Base-by-base conservation (phyloP, 2,329 filamentous ascomycete species). In the Erysiphe pulchra region DNA sequence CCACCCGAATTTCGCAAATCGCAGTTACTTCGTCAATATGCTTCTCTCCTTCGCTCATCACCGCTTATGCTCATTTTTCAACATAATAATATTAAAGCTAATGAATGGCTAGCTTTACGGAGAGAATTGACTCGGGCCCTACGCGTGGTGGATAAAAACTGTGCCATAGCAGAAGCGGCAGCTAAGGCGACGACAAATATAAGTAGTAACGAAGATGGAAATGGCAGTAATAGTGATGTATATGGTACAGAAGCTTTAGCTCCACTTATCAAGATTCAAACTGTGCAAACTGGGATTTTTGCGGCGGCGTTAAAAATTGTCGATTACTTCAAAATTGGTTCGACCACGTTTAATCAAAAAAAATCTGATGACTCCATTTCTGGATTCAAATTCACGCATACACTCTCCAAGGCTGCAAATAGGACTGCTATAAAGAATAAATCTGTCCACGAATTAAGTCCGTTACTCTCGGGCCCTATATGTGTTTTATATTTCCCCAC, bases 231-330 rank as follows among this genome's bases (percentile, higher is more conserved):
- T 7, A 28, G 8, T 6, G 1, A 28, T 28, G 1, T 28, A 5
- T 6, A 8, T 1, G 24, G 8, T 6, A 55, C 61, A 13, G 50
- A 63, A 18, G 61, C 70, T 31, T 58, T 83, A 32, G 68, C 71
- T n/a, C 62, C 71, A 1, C 63, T 66, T 36, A 69, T 90, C 52
- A 78, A 82, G 61, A 60, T 95, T 24, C 79, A 92, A 60, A 81
- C 92, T 24, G 66, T 98, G 47, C 79, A 90, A 57, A 90, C 83
- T 13, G 80, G 82, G 57, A 92, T 98, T 57, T 83, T 98, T 59
- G 77, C 78, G 52, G 75, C 82, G 16, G 86, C 87, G 1, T 65
- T 95, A 50, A 78, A 80, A 52, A 73, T 95, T 45, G 77, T 86
- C 49, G 87, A 95, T 58, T 92, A 85, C 62, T 92, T 73, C 58